Evolutionary conservation across 108 stramenopile genomes (phyloP).

Genomic region (Parietichytrium sp.): DNA sequence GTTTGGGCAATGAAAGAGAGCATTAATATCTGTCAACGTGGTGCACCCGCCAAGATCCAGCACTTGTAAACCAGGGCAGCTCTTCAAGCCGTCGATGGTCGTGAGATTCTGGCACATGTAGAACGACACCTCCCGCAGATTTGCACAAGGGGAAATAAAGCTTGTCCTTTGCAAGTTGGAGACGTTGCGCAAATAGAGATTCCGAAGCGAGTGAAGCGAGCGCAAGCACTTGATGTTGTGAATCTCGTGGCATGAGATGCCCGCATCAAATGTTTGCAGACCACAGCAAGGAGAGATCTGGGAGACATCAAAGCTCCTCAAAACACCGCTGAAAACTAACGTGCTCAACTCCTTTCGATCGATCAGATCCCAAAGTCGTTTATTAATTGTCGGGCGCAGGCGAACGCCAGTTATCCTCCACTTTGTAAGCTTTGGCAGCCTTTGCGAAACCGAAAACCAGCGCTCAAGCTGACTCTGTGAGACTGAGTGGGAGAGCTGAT

Average conservation of each 20-base stretch:
- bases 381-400: not conserved
- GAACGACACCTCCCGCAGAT: not conserved
- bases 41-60: constrained; percentile 3
- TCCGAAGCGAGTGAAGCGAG: not conserved
- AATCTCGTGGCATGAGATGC: constrained; percentile 16
- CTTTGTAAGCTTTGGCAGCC: not conserved
- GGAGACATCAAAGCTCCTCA: not conserved
- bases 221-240: not conserved
- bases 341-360: not conserved
- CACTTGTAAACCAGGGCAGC: not conserved
- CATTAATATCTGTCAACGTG: not conserved
- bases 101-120: constrained; percentile 17
- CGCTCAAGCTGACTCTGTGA: not conserved
- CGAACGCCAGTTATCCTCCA: constrained; percentile 12
- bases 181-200: constrained; percentile 7
- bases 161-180: not conserved
- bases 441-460: not conserved
- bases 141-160: not conserved
- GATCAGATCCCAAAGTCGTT: not conserved
- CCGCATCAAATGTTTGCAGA: constrained; percentile 2
- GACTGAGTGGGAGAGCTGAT: not conserved
- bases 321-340: not conserved
- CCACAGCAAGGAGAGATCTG: not conserved
- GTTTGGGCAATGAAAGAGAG: not conserved
- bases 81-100: not conserved